Percentiles rank a stretch among this genome's conserved stretches.
Evolutionary conservation across 2,329 filamentous ascomycete species (phyloP).

Genomic region (Metarhizium humberi): DNA sequence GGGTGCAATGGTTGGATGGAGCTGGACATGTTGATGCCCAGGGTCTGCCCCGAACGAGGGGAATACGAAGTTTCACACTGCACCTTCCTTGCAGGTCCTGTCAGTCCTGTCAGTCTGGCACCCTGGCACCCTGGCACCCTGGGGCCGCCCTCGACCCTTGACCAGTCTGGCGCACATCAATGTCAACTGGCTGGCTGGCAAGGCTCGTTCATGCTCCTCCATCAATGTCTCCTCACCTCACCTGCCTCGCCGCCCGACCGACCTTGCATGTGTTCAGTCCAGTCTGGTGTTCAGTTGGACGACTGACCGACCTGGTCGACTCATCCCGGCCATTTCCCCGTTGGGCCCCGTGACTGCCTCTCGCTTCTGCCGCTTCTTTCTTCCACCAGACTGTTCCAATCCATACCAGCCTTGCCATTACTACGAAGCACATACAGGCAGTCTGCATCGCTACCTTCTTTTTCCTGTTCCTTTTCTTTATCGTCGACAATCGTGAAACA

Average conservation of each 20-base stretch:
- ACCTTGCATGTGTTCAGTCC: no score
- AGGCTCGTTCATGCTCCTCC: no score
- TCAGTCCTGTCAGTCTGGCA: neutral
- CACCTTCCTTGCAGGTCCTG: neutral
- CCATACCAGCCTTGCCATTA: neutral
- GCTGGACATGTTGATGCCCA: neutral
- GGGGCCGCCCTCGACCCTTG: no score
- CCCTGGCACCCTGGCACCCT: neutral
- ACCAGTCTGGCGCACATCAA: no score
- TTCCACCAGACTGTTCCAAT: neutral
- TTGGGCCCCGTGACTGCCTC: neutral
- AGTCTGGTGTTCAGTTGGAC: no score
- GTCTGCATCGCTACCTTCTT: neutral
- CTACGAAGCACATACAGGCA: neutral
- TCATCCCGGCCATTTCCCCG: neutral
- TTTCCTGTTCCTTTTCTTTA: neutral
- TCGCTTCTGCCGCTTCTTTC: conserved; percentile 1
- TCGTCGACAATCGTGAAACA: neutral
- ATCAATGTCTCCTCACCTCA: no score
- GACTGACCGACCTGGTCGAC: neutral
- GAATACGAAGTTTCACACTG: conserved; percentile 6
- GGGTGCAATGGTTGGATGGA: neutral
- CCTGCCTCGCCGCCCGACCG: no score
- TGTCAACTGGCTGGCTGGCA: no score
- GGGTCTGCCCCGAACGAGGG: neutral